These are phyloP conservation scores for Populus hybrid DNA, from an alignment of 441 rosid species.

Conservation along the genomic window DNA sequence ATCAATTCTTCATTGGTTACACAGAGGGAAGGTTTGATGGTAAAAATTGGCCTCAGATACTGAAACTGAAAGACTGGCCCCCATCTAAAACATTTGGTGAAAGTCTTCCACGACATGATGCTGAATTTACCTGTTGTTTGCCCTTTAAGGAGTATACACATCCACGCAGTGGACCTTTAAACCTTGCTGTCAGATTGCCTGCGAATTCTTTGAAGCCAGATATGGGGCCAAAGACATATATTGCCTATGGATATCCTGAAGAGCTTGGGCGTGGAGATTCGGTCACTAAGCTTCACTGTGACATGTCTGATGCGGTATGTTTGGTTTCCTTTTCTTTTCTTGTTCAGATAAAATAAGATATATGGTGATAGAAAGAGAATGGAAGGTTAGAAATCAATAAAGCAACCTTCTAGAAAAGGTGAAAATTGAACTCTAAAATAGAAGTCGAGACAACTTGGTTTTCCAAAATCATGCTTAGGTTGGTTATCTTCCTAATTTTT, in stretches of 20 bases:
- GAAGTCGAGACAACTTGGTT: not conserved
- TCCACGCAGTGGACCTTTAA: conserved; percentile 58
- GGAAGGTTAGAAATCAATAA: not conserved
- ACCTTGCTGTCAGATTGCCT: conserved; percentile 69
- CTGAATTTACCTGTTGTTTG: conserved; percentile 64
- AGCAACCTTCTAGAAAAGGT: not conserved
- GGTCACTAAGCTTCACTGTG: conserved; percentile 54
- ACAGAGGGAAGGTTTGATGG: too few relatives aligned
- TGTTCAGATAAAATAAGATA: not conserved
- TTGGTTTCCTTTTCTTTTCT: not conserved
- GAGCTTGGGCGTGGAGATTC: conserved; percentile 97
- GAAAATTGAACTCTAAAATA: not conserved
- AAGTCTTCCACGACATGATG: conserved; percentile 68
- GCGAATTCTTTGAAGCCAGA: conserved; percentile 60
- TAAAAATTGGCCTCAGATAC: too few relatives aligned
- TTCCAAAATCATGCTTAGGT: not conserved
- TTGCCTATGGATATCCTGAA: conserved; percentile 72
- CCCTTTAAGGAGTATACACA: conserved; percentile 86
- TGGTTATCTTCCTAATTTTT: not conserved
- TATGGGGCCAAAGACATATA: conserved; percentile 91
- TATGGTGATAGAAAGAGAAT: not conserved
- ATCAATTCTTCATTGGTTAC: conserved; percentile 63
- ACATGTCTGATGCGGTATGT: conserved; percentile 65
- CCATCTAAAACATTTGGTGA: conserved; percentile 57
- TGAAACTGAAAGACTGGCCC: conserved; percentile 95